Percentiles rank a stretch among this genome's conserved stretches.
These are phyloP conservation scores for Buddleja alternifolia DNA, from an alignment of 257 asterid genomes.

Conservation along the genomic window DNA sequence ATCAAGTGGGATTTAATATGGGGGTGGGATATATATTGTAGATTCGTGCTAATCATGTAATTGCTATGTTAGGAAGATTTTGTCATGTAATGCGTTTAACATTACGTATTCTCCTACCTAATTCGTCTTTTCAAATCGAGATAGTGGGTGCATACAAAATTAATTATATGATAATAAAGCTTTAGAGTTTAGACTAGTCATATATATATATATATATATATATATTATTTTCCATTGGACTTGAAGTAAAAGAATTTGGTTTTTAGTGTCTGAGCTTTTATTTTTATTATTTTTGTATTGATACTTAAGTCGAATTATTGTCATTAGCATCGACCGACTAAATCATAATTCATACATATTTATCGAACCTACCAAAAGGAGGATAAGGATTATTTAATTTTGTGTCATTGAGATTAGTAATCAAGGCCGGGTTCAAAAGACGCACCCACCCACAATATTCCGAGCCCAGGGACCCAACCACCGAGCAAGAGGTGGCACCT, in stretches of 20 bases:
- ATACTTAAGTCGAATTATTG: too few relatives aligned
- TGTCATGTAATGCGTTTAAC: conserved; percentile 34
- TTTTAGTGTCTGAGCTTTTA: too few relatives aligned
- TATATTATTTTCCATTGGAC: too few relatives aligned
- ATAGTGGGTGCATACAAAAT: too few relatives aligned
- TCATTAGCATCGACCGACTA: too few relatives aligned
- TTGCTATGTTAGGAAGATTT: conserved; percentile 37
- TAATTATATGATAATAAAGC: too few relatives aligned
- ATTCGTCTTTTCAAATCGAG: too few relatives aligned
- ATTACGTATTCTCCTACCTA: neutral
- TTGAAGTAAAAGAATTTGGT: too few relatives aligned
- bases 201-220: too few relatives aligned
- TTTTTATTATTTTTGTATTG: too few relatives aligned
- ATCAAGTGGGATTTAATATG: neutral
- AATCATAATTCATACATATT: too few relatives aligned
- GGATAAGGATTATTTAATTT: neutral
- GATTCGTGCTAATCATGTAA: conserved; percentile 22
- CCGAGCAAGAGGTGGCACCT: conserved; percentile 50
- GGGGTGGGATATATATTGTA: neutral
- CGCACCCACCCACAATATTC: conserved; percentile 20
- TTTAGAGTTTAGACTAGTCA: too few relatives aligned
- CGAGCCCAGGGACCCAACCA: conserved; percentile 42
- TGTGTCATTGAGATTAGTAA: conserved; percentile 17
- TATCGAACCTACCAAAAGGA: conserved; percentile 2
- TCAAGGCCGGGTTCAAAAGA: conserved; percentile 20